These are phyloP conservation scores for Debaryomycetaceae sp. DNA, from an alignment of 1,139 yeast genomes.

Conservation along the genomic window DNA sequence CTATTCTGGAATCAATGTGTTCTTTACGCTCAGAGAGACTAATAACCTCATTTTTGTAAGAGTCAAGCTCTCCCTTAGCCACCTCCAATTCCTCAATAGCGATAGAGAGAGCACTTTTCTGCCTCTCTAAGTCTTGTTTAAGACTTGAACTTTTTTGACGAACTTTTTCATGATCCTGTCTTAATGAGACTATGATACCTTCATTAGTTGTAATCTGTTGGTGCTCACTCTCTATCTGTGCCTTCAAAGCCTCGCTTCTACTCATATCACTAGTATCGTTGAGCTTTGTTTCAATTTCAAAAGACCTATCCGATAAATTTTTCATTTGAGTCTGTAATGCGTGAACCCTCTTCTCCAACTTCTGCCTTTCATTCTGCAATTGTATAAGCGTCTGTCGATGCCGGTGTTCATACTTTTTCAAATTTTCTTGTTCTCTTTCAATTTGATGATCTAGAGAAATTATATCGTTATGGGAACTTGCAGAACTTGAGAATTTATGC, in stretches of 20 bases:
- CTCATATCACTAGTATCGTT: conserved; percentile 33
- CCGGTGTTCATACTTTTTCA: conserved; percentile 15
- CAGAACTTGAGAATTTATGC: conserved; percentile 28
- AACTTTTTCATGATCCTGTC: conserved; percentile 22
- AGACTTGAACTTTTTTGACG: conserved; percentile 6
- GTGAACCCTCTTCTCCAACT: conserved; percentile 12
- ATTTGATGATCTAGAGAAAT: conserved; percentile 14
- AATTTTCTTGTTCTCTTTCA: conserved; percentile 20
- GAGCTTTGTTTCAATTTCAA: conserved; percentile 24
- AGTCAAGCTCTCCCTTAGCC: conserved; percentile 7
- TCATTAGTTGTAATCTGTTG: conserved; percentile 23
- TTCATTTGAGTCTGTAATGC: conserved; percentile 16
- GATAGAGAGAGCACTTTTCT: conserved; percentile 6
- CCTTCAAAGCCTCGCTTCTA: conserved; percentile 27
- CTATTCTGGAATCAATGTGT: conserved; percentile 11
- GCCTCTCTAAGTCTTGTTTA: conserved; percentile 4
- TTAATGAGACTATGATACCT: conserved; percentile 25
- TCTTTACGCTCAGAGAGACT: conserved; percentile 8
- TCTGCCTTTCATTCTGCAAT: conserved; percentile 11
- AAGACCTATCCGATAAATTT: conserved; percentile 14
- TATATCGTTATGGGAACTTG: conserved; percentile 16
- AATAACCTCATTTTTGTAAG: conserved; percentile 6
- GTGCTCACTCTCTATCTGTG: conserved; percentile 27
- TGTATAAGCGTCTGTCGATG: conserved; percentile 12
- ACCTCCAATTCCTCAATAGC: conserved; percentile 8